Percentiles rank a stretch among this genome's conserved stretches.
These are phyloP conservation scores for Starmerella asiatica DNA, from an alignment of 805 yeast genomes.

Conservation along the genomic window DNA sequence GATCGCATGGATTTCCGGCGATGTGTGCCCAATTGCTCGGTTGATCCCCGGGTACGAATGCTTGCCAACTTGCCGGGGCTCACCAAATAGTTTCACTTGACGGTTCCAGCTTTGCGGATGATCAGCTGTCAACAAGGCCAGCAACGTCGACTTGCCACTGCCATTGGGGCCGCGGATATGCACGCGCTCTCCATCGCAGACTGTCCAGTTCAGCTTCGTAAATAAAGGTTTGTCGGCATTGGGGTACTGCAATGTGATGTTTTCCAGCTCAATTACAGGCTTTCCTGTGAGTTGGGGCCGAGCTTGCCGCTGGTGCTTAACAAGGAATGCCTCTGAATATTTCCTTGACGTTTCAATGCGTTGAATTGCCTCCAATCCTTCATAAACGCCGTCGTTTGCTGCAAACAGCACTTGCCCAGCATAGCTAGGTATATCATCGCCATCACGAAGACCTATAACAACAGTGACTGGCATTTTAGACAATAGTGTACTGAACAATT, in stretches of 20 bases:
- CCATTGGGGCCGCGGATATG: slow-evolving; percentile 85
- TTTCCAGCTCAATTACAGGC: slow-evolving; percentile 37
- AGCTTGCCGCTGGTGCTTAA: neutral
- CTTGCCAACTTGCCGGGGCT: slow-evolving; percentile 57
- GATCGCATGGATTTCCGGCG: slow-evolving; percentile 88
- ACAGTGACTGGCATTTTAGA: slow-evolving; percentile 34
- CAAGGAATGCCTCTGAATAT: neutral
- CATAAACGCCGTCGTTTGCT: slow-evolving; percentile 35
- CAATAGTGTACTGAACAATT: slow-evolving; percentile 45
- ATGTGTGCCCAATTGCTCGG: slow-evolving; percentile 64
- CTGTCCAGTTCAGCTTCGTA: slow-evolving; percentile 48
- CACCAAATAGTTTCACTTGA: slow-evolving; percentile 48
- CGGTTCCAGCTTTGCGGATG: slow-evolving; percentile 94
- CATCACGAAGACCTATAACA: slow-evolving; percentile 61
- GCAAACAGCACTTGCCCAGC: slow-evolving; percentile 43
- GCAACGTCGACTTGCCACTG: slow-evolving; percentile 78
- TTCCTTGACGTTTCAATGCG: slow-evolving; percentile 1
- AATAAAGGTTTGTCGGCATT: slow-evolving; percentile 41
- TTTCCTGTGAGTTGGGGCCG: neutral
- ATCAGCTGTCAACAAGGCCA: slow-evolving; percentile 78
- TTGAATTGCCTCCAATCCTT: slow-evolving; percentile 3
- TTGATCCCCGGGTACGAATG: slow-evolving; percentile 69
- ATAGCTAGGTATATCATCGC: slow-evolving; percentile 72
- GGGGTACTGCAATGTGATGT: slow-evolving; percentile 52
- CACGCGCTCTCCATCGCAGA: slow-evolving; percentile 67